These are phyloP conservation scores for Ceratobasidium sp. DNA, from an alignment of 1,284 basidiomycete species.

Conservation along the genomic window DNA sequence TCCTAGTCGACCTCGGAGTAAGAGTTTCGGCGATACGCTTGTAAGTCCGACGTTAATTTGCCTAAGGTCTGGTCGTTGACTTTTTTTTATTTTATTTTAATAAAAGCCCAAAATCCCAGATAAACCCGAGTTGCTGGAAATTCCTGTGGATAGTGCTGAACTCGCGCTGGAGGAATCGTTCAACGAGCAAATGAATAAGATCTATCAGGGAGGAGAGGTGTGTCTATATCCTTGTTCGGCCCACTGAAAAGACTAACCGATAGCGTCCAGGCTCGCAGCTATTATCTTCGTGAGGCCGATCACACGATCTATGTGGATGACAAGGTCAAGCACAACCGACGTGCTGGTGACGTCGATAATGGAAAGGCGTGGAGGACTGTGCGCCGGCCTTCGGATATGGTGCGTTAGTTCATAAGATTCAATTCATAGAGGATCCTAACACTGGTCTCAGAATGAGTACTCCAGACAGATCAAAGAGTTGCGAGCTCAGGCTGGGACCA, in stretches of 20 bases:
- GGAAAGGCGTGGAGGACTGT: constrained; percentile 91
- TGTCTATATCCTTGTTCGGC: constrained; percentile 52
- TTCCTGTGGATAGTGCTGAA: constrained; percentile 41
- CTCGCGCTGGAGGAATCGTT: constrained; percentile 50
- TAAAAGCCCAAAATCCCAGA: constrained; percentile 29
- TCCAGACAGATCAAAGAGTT: constrained; percentile 88
- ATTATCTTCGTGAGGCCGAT: constrained; percentile 77
- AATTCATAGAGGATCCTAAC: not conserved
- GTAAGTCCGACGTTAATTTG: constrained; percentile 19
- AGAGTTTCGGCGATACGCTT: constrained; percentile 78
- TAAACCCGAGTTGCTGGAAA: constrained; percentile 41
- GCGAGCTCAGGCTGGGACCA: constrained; percentile 78
- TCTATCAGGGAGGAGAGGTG: constrained; percentile 62
- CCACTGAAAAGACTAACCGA: constrained; percentile 16
- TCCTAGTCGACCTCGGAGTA: constrained; percentile 71
- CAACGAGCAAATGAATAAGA: constrained; percentile 52
- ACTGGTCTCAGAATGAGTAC: constrained; percentile 81
- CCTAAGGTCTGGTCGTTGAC: not conserved
- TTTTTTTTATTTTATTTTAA: no score
- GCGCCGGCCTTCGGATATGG: constrained; percentile 92
- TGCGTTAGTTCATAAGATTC: constrained; percentile 57
- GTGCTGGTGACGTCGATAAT: constrained; percentile 82
- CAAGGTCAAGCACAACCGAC: constrained; percentile 73
- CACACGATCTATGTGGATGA: constrained; percentile 80
- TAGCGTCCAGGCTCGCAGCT: constrained; percentile 60